Evolutionary conservation across 1,284 basidiomycete genomes (phyloP).

Genomic region (Irpex sp.): DNA sequence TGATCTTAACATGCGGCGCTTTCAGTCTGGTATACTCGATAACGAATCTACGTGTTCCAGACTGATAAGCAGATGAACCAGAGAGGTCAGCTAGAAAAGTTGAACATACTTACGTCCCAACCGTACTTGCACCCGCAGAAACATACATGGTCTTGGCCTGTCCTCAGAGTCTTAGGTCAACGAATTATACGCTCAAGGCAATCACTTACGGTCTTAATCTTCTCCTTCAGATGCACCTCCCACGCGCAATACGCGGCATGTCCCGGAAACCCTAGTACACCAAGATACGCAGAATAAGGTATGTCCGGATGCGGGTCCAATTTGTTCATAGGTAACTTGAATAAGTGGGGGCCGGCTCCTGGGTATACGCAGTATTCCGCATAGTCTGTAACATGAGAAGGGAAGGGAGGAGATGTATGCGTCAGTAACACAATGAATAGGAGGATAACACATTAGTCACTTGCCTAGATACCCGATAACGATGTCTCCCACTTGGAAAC

Average conservation of each 20-base stretch:
- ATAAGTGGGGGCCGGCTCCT: background rate
- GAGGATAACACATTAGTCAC: background rate
- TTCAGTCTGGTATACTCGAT: constrained; percentile 38
- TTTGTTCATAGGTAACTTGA: constrained; percentile 13
- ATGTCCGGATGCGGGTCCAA: constrained; percentile 17
- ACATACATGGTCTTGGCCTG: constrained; percentile 44
- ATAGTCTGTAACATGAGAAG: background rate
- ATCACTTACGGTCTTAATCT: constrained; percentile 12
- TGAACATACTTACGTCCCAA: constrained; percentile 26
- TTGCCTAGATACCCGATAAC: constrained; percentile 32
- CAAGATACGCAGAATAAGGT: constrained; percentile 25
- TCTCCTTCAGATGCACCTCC: constrained; percentile 20
- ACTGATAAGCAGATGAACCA: background rate
- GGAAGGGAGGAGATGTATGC: background rate
- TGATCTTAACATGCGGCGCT: constrained; percentile 38
- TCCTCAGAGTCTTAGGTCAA: background rate
- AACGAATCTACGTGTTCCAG: constrained; percentile 2
- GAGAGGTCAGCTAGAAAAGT: no score
- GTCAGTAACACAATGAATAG: no score
- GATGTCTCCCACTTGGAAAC: constrained; percentile 38
- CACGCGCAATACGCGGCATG: constrained; percentile 17
- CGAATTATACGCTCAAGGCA: no score
- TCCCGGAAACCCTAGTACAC: constrained; percentile 26
- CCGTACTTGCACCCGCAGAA: constrained; percentile 44
- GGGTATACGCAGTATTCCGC: constrained; percentile 11